These are phyloP conservation scores for Glycine latifolia DNA, from an alignment of 306 rosid genomes.

Conservation along the genomic window DNA sequence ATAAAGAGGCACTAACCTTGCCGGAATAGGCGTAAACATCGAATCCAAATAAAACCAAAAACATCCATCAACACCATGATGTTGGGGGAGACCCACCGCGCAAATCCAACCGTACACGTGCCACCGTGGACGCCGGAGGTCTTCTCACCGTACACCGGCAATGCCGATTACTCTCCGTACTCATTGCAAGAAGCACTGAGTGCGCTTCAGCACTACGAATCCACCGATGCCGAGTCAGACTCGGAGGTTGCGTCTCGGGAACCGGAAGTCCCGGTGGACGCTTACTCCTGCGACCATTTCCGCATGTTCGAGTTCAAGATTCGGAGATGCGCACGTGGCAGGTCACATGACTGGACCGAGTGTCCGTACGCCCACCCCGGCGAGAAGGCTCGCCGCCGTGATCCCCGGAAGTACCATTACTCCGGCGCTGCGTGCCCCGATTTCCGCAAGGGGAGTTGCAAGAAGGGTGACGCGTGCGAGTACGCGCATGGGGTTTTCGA, in stretches of 20 bases:
- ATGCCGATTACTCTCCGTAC: conserved; percentile 62
- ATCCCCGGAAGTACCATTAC: conserved; percentile 83
- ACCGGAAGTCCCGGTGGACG: conserved; percentile 66
- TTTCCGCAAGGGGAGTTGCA: conserved; percentile 86
- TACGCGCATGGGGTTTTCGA: conserved; percentile 93
- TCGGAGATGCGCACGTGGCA: conserved; percentile 78
- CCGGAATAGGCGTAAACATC: conserved; percentile 46
- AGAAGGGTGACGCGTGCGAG: conserved; percentile 84
- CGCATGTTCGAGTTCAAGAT: conserved; percentile 96
- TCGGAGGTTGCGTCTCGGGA: conserved; percentile 54
- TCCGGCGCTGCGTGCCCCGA: conserved; percentile 92
- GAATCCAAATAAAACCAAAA: conserved; percentile 14
- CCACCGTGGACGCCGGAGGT: conserved; percentile 75
- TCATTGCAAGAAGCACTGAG: conserved; percentile 61
- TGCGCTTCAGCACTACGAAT: conserved; percentile 67
- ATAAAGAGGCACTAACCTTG: conserved; percentile 51
- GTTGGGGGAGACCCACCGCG: conserved; percentile 73
- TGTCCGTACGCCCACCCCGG: conserved; percentile 97
- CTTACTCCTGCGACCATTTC: conserved; percentile 80
- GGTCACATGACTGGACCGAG: conserved; percentile 99
- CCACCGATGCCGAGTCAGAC: conserved; percentile 61
- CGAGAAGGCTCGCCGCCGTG: conserved; percentile 95
- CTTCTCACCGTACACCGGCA: conserved; percentile 53
- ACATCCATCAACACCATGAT: conserved; percentile 57
- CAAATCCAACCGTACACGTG: conserved; percentile 69